These are phyloP conservation scores for Globisporangium heterothallicum DNA, from an alignment of 352 stramenopile genomes.

Conservation along the genomic window DNA sequence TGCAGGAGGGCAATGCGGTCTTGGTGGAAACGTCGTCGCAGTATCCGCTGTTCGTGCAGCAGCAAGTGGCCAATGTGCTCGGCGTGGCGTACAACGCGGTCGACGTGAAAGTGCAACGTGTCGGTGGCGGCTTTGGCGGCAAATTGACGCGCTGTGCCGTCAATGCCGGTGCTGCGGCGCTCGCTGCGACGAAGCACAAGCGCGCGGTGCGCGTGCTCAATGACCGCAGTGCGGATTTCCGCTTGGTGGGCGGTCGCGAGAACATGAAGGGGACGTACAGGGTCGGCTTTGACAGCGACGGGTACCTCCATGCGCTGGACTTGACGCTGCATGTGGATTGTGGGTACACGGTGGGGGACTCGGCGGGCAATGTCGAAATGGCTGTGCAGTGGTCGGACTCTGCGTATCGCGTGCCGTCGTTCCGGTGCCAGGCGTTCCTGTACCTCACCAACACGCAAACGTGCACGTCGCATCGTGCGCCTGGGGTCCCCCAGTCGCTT, in stretches of 20 bases:
- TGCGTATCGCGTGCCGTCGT: constrained; percentile 90
- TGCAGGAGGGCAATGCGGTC: constrained; percentile 88
- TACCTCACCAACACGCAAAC: constrained; percentile 93
- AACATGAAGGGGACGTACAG: constrained; percentile 93
- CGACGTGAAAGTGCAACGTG: constrained; percentile 90
- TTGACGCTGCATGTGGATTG: constrained; percentile 93
- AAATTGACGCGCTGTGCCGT: constrained; percentile 95
- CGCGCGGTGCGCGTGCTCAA: constrained; percentile 89
- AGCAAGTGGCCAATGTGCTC: constrained; percentile 82
- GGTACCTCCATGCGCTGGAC: constrained; percentile 88
- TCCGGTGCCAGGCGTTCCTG: constrained; percentile 82
- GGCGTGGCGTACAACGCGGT: constrained; percentile 88
- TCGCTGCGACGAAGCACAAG: constrained; percentile 86
- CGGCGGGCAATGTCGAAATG: constrained; percentile 88
- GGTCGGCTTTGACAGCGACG: constrained; percentile 77
- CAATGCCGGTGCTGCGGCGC: constrained; percentile 85
- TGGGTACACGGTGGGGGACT: constrained; percentile 92
- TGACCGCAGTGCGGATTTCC: constrained; percentile 94
- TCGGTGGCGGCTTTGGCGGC: constrained; percentile 95
- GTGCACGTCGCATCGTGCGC: constrained; percentile 94
- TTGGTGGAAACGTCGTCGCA: constrained; percentile 91
- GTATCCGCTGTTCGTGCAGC: constrained; percentile 90
- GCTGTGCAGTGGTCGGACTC: constrained; percentile 95
- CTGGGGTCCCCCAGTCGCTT: constrained; percentile 92
- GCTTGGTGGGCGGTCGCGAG: constrained; percentile 89